phyloP scores from a whole-genome alignment of 371 early-diverging fungal genomes.

The Zychaea mexicana region DNA sequence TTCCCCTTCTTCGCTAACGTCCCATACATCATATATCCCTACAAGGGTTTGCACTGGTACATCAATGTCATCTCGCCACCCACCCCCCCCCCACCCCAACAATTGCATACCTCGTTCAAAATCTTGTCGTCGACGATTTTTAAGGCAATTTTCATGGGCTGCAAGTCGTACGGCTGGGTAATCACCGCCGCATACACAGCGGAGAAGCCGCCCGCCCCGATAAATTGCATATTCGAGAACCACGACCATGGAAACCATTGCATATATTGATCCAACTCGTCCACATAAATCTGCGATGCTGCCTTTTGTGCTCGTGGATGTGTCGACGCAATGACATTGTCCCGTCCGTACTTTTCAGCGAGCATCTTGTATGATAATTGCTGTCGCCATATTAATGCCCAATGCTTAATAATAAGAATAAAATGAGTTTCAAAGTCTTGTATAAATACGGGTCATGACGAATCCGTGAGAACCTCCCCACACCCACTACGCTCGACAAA shows the following conservation, averaged over 20 bases:
- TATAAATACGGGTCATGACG: not conserved
- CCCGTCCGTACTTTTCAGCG: constrained; percentile 35
- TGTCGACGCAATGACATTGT: constrained; percentile 27
- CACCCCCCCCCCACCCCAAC: not conserved
- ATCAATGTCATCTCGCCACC: not conserved
- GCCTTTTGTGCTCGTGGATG: constrained; percentile 44
- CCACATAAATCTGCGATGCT: constrained; percentile 35
- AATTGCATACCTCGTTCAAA: constrained; percentile 38
- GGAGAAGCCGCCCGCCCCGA: constrained; percentile 53
- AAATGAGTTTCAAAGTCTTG: not conserved
- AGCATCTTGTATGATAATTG: constrained; percentile 38
- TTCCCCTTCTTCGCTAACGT: not conserved
- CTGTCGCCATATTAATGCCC: constrained; percentile 46
- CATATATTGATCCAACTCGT: constrained; percentile 41
- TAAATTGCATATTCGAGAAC: constrained; percentile 52
- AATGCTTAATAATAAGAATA: constrained; percentile 28
- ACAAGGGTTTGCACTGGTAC: no score
- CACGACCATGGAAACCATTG: constrained; percentile 54
- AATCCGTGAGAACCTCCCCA: constrained; percentile 1
- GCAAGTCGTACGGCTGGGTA: constrained; percentile 38
- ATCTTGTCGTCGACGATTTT: constrained; percentile 52
- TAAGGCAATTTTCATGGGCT: constrained; percentile 38
- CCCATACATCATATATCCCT: no score
- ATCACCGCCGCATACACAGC: constrained; percentile 46
- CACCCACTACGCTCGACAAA: no score